A percentile compares a stretch with the other conserved stretches of the same genome.
Conservation (phyloP, 495 filamentous ascomycete genomes). For the Haplographium delicatum region DNA sequence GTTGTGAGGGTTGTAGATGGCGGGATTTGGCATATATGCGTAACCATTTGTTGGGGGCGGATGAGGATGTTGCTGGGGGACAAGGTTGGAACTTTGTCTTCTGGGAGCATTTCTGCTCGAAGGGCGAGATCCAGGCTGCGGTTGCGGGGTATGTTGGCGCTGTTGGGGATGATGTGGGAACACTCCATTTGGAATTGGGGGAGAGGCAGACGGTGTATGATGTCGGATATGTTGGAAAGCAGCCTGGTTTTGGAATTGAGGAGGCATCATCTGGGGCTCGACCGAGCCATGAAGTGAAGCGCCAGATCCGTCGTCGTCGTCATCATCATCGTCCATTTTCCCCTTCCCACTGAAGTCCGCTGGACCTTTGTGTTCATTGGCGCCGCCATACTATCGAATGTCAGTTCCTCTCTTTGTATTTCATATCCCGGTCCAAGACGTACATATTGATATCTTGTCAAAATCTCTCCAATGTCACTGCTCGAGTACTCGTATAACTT, state of each 20-base stretch:
- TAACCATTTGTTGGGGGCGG: conserved; percentile 68
- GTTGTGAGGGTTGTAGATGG: conserved; percentile 76
- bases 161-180: conserved; percentile 51
- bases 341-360: conserved; percentile 84
- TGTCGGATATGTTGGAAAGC: conserved; percentile 76
- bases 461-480: conserved; percentile 82
- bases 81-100: conserved; percentile 66
- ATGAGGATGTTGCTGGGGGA: conserved; percentile 57
- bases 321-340: conserved; percentile 83
- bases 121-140: conserved; percentile 70
- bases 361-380: conserved; percentile 95
- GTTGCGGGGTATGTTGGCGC: conserved; percentile 75
- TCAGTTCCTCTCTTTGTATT: background rate
- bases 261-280: conserved; percentile 55
- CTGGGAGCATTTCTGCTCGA: conserved; percentile 76
- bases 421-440: conserved; percentile 32
- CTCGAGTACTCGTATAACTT: conserved; percentile 98
- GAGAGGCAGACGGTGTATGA: conserved; percentile 78
- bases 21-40: conserved; percentile 78
- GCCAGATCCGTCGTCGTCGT: conserved; percentile 62
- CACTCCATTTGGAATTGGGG: conserved; percentile 79
- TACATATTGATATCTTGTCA: conserved; percentile 85
- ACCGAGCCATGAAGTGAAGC: conserved; percentile 56
- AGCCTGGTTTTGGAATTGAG: conserved; percentile 68
- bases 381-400: conserved; percentile 67